phyloP scores from a whole-genome alignment of 192 early-diverging fungal species.

The Dissophora ornata region DNA sequence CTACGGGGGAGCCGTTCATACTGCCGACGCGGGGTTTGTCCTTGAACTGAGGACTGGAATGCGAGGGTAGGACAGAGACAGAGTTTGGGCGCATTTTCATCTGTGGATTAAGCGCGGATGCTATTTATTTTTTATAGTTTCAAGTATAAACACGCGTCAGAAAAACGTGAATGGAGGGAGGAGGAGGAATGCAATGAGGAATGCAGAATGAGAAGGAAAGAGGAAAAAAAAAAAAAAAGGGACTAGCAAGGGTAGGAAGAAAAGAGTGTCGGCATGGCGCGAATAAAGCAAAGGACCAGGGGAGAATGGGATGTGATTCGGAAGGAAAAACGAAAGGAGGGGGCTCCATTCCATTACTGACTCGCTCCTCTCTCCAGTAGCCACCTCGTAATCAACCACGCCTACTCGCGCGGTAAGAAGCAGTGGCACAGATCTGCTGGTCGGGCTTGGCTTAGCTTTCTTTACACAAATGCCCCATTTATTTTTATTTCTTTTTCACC shows the following conservation, averaged over 20 bases:
- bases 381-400: too few relatives aligned
- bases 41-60: constrained; percentile 37
- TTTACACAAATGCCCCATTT: too few relatives aligned
- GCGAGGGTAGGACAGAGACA: constrained; percentile 38
- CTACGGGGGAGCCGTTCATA: background rate
- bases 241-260: background rate
- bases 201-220: background rate
- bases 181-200: background rate
- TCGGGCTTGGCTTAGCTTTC: too few relatives aligned
- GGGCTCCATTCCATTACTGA: too few relatives aligned
- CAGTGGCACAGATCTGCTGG: too few relatives aligned
- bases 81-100: constrained; percentile 35
- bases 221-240: background rate
- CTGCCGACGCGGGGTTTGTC: constrained; percentile 18
- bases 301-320: background rate
- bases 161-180: background rate
- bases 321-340: background rate
- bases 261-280: too few relatives aligned
- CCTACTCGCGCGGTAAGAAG: too few relatives aligned
- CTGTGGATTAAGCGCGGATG: too few relatives aligned
- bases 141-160: too few relatives aligned
- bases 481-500: too few relatives aligned
- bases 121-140: background rate
- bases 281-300: too few relatives aligned
- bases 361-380: too few relatives aligned